Base-by-base conservation (phyloP, 2,329 filamentous ascomycete species). In the Beauveria sp. region DNA sequence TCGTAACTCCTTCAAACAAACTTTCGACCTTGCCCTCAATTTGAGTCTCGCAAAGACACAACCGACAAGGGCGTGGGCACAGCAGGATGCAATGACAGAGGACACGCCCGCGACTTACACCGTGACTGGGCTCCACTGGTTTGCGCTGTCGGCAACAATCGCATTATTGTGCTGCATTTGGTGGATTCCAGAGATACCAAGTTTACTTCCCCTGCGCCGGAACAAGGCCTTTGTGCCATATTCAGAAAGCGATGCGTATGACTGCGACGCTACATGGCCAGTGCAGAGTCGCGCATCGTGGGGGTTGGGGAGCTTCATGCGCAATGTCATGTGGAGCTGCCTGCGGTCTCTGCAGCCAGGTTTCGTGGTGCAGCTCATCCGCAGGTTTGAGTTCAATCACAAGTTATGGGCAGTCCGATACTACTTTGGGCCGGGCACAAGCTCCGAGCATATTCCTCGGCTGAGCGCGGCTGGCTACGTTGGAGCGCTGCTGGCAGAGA, bases 261-360 rank as follows among this genome's bases (percentile, higher is more conserved):
- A 34, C 20, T 50, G 20, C 18, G 14, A 40, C 26, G 18, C n/a
- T 7, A 40, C 57, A 14, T 20, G 8, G 46, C 43, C 56, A 9
- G 48, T 20, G 43, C 57, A n/a, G 18, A 5, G 1, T 10, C 22
- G 12, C 14, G 9, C 38, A 16, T 34, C 48, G 0, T 51, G 18
- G 48, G 57, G 57, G 6, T n/a, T n/a, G 5, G 38, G 46, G 1
- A 38, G 24, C 57, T 52, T 60, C 14, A 3, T 14, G 12, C 45
- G 38, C 46, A 60, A 52, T 22, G 57, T 60, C 48, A 52, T 52
- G 48, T 60, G 57, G 57, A 52, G 57, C 48, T 60, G 57, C 24
- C 48, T 60, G 24, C 57, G 57, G 16, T 60, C 57, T 22, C 38
- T 60, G n/a, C 57, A 60, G 48, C 57, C 57, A 5, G 57, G 57